A percentile compares a stretch with the other conserved stretches of the same genome.
These are phyloP conservation scores for Hygrophila difformis DNA, from an alignment of 257 asterid genomes.

Conservation along the genomic window DNA sequence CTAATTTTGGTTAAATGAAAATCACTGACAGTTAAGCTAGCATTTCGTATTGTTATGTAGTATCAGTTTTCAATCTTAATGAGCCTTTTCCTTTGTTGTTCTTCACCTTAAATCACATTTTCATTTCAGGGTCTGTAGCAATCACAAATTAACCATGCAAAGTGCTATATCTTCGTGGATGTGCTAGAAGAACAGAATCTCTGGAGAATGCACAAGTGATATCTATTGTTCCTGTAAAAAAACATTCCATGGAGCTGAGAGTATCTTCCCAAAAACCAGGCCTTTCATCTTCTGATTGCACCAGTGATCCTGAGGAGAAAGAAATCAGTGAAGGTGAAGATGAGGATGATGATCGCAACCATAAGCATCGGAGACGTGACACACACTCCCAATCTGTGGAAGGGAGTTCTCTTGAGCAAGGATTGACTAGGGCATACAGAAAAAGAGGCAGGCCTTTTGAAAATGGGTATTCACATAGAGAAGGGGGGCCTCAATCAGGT, in stretches of 20 bases:
- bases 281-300: slow-evolving; percentile 55
- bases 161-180: not conserved
- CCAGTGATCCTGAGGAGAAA: slow-evolving; percentile 76
- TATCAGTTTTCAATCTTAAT: too few species aligned
- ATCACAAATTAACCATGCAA: too few species aligned
- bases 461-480: slow-evolving; percentile 61
- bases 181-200: not conserved
- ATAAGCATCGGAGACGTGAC: slow-evolving; percentile 84
- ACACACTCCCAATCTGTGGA: slow-evolving; percentile 59
- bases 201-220: not conserved
- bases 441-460: slow-evolving; percentile 68
- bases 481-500: slow-evolving; percentile 50
- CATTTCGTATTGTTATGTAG: too few species aligned
- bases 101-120: too few species aligned
- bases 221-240: slow-evolving; percentile 14
- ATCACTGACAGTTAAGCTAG: too few species aligned
- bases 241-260: slow-evolving; percentile 58
- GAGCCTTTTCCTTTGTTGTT: not conserved
- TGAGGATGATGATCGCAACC: slow-evolving; percentile 98
- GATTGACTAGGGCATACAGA: slow-evolving; percentile 48
- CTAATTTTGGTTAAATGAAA: too few species aligned
- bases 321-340: slow-evolving; percentile 93
- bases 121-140: too few species aligned
- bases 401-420: slow-evolving; percentile 57
- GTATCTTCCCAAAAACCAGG: slow-evolving; percentile 60